Conservation (phyloP, 2,329 filamentous ascomycete genomes). For the Trichoderma semiorbis region DNA sequence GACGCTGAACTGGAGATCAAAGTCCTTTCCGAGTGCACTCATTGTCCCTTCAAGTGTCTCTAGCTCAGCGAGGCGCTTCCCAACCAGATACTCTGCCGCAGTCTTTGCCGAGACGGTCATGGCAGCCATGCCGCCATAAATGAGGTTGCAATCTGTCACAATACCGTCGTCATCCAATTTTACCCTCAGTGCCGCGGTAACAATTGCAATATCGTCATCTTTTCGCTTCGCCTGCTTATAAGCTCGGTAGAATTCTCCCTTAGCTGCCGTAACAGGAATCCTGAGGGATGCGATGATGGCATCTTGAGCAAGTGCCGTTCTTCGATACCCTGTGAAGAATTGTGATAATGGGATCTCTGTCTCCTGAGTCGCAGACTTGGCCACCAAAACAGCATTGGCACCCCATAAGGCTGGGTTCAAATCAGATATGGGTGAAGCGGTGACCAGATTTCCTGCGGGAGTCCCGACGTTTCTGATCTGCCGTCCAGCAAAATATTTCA, state of each 20-base stretch:
- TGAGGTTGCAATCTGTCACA: slow-evolving; percentile 72
- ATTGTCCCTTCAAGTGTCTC: slow-evolving; percentile 85
- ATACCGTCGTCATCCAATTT: slow-evolving; percentile 64
- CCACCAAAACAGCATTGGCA: slow-evolving; percentile 75
- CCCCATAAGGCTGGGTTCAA: slow-evolving; percentile 92
- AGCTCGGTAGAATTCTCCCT: slow-evolving; percentile 78
- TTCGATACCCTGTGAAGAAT: slow-evolving; percentile 90
- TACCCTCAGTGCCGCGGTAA: slow-evolving; percentile 80
- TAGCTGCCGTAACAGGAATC: slow-evolving; percentile 72
- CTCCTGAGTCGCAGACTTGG: slow-evolving; percentile 69
- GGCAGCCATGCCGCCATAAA: slow-evolving; percentile 94
- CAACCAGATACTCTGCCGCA: slow-evolving; percentile 68
- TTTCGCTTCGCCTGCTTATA: slow-evolving; percentile 98
- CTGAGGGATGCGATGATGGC: slow-evolving; percentile 82
- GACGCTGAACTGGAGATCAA: slow-evolving; percentile 83
- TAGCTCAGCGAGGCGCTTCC: slow-evolving; percentile 75
- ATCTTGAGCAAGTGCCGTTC: slow-evolving; percentile 75
- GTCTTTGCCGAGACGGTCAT: slow-evolving; percentile 84
- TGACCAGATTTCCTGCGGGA: slow-evolving; percentile 89
- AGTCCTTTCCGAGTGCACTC: slow-evolving; percentile 84
- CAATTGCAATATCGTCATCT: slow-evolving; percentile 97
- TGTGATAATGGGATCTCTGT: slow-evolving; percentile 85
- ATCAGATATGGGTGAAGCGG: slow-evolving; percentile 94
- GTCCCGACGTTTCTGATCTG: slow-evolving; percentile 98
- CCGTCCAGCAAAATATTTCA: slow-evolving; percentile 89